Conservation (phyloP, 192 early-diverging fungal genomes). For the Phlyctochytrium planicorne region DNA sequence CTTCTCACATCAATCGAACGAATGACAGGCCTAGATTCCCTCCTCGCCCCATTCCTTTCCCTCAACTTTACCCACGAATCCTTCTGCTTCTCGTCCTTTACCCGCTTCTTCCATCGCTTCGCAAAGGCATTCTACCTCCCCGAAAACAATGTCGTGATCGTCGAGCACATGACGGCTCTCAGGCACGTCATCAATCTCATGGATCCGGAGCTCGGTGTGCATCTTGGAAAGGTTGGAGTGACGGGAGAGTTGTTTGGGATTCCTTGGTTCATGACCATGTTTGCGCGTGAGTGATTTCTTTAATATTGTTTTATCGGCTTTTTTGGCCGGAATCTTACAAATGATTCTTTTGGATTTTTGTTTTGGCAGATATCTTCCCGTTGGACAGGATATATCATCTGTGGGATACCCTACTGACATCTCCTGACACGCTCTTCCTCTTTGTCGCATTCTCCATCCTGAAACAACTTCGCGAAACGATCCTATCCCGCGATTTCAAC, state of each 20-base stretch:
- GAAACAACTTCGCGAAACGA: conserved; percentile 59
- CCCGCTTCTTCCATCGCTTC: conserved; percentile 65
- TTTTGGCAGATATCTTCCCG: conserved; percentile 71
- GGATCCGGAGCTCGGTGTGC: conserved; percentile 70
- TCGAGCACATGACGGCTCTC: conserved; percentile 68
- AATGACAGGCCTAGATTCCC: conserved; percentile 73
- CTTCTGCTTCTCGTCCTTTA: conserved; percentile 66
- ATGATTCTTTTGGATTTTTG: too few relatives aligned
- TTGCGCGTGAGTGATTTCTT: conserved; percentile 68
- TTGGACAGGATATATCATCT: conserved; percentile 78
- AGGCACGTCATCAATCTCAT: conserved; percentile 65
- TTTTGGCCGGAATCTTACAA: conserved; percentile 7
- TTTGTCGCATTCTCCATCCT: conserved; percentile 72
- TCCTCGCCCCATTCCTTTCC: conserved; percentile 72
- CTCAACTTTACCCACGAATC: conserved; percentile 76
- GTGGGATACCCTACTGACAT: conserved; percentile 74
- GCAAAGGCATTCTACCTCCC: conserved; percentile 69
- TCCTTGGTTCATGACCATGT: conserved; percentile 79
- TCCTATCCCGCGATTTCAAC: conserved; percentile 71
- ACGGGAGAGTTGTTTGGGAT: conserved; percentile 75
- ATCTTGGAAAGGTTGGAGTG: conserved; percentile 61
- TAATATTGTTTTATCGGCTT: background rate
- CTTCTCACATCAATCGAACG: too few relatives aligned
- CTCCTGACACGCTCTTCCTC: conserved; percentile 60
- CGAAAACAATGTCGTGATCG: conserved; percentile 69